These are phyloP conservation scores for Xylariaceae sp. DNA, from an alignment of 2,329 filamentous ascomycete genomes.

Conservation along the genomic window DNA sequence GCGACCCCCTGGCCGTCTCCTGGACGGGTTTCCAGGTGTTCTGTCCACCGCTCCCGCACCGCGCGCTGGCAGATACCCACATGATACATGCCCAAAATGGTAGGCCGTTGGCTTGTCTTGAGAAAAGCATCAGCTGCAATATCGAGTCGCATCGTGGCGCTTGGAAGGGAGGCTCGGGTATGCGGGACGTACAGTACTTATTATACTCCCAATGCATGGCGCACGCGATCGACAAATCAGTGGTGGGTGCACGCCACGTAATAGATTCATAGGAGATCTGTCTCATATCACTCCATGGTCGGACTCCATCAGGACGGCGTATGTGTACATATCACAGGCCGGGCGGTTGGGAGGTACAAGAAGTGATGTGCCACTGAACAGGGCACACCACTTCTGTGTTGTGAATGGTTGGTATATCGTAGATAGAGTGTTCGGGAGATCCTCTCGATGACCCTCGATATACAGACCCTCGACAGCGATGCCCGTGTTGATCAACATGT, in stretches of 20 bases:
- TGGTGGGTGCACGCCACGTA: not conserved
- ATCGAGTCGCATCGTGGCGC: constrained; percentile 1
- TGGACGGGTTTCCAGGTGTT: not conserved
- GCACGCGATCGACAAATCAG: not conserved
- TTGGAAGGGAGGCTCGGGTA: constrained; percentile 1
- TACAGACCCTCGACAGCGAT: not conserved
- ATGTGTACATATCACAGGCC: not conserved
- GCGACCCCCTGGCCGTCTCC: not conserved
- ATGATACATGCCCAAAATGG: constrained; percentile 2
- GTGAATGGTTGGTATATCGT: not conserved
- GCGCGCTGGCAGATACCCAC: not conserved
- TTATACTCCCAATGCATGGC: not conserved
- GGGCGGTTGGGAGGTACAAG: not conserved
- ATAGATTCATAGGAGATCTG: not conserved
- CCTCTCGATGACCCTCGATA: no score
- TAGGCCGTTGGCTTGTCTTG: constrained; percentile 1
- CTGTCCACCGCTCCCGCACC: not conserved
- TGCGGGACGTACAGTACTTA: constrained; percentile 5
- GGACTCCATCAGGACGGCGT: not conserved
- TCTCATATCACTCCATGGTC: not conserved
- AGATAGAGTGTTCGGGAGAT: not conserved
- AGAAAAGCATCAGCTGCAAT: constrained; percentile 3
- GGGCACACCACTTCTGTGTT: no score
- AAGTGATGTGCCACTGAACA: no score
- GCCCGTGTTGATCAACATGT: not conserved